Conservation (phyloP, 208 protist genomes). For the Angomonas ambiguus region DNA sequence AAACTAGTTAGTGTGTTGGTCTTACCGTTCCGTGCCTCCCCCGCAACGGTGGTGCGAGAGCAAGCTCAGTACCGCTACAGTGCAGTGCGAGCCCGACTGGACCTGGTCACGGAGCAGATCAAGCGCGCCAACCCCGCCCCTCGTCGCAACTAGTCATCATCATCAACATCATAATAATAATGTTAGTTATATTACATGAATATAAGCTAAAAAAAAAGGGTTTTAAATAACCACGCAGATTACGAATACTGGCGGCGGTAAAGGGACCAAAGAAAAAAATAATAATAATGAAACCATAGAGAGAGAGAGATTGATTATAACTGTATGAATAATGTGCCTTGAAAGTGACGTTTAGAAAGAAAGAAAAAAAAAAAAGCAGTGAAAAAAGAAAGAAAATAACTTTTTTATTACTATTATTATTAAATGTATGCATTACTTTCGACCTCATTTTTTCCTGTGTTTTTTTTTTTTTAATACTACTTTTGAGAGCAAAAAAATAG, state of each 20-base stretch:
- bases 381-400: background rate
- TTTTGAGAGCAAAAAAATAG: background rate
- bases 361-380: background rate
- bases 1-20: slow-evolving; percentile 93
- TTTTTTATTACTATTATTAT: background rate
- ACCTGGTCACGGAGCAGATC: slow-evolving; percentile 87
- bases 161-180: too few relatives aligned
- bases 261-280: background rate
- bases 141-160: background rate
- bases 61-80: slow-evolving; percentile 93
- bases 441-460: background rate
- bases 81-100: slow-evolving; percentile 75
- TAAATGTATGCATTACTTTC: background rate
- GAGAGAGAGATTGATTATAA: background rate
- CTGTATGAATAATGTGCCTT: background rate
- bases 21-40: slow-evolving; percentile 83
- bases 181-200: too few relatives aligned
- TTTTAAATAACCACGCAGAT: too few relatives aligned
- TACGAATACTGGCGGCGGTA: too few relatives aligned
- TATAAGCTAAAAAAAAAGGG: too few relatives aligned
- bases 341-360: background rate
- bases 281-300: background rate
- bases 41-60: slow-evolving; percentile 84
- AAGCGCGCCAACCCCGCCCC: slow-evolving; percentile 55
- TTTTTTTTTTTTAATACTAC: background rate